Percentiles rank a stretch among this genome's conserved stretches.
phyloP scores from a whole-genome alignment of 2,329 filamentous ascomycete genomes.

The Pyrenophora tritici-repentis region DNA sequence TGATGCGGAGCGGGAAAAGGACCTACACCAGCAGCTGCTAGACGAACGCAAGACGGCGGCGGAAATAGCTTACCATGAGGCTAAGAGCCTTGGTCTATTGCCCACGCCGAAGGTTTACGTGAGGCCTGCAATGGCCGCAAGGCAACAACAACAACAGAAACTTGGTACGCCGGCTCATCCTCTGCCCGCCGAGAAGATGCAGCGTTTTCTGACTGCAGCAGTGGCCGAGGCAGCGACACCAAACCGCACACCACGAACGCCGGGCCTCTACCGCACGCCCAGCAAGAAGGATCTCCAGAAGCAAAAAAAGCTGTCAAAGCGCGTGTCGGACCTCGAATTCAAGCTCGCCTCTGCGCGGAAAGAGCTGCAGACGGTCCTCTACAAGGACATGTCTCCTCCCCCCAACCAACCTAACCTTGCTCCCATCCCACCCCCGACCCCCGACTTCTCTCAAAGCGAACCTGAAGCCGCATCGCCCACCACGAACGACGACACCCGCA shows the following conservation, averaged over 20 bases:
- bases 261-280: slow-evolving; percentile 52
- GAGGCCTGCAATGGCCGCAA: slow-evolving; percentile 25
- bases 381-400: slow-evolving; percentile 49
- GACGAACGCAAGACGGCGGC: slow-evolving; percentile 38
- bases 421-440: slow-evolving; percentile 28
- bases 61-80: slow-evolving; percentile 39
- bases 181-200: slow-evolving; percentile 6
- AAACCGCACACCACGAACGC: slow-evolving; percentile 26
- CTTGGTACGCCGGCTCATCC: slow-evolving; percentile 9
- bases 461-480: slow-evolving; percentile 31
- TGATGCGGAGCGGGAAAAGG: slow-evolving; percentile 24
- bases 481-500: slow-evolving; percentile 20
- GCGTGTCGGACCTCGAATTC: slow-evolving; percentile 64
- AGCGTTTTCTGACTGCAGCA: slow-evolving; percentile 10
- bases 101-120: slow-evolving; percentile 41
- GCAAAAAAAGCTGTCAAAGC: slow-evolving; percentile 62
- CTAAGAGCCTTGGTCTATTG: slow-evolving; percentile 42
- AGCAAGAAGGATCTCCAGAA: slow-evolving; percentile 63
- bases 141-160: neutral
- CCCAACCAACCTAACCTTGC: slow-evolving; percentile 42
- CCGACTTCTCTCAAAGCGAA: slow-evolving; percentile 26
- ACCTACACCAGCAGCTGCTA: slow-evolving; percentile 17
- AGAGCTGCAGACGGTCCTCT: slow-evolving; percentile 57
- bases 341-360: slow-evolving; percentile 62
- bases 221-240: slow-evolving; percentile 15